Evolutionary conservation across 2,329 filamentous ascomycete species (phyloP), one percentile per base, ranked within the genome.

Genomic region (Achaetomium macrosporum): DNA sequence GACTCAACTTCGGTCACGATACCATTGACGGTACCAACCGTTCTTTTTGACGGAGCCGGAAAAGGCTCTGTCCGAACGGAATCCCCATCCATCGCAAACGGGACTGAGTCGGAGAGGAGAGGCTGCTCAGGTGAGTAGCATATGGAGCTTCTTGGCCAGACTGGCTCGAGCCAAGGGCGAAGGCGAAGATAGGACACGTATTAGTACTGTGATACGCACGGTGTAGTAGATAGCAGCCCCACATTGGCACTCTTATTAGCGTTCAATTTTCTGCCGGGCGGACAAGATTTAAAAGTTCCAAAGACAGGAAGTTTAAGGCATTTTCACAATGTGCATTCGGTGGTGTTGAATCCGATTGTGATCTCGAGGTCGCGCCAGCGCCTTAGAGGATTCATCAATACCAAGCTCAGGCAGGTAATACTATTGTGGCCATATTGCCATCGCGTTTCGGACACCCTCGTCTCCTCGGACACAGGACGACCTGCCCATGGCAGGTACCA

Each of bases 1-100:
- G 78, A 78, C 37, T 82, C 84, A 33, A 88, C 84, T 59, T 90
- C 83, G 1, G 93, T 97, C 35, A 77, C 69, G 19, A 85, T 69
- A 30, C 82, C 83, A 57, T 85, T 82, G 56, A 96, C 81, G 3
- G 75, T 66, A 2, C 85, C 84, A 1, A 76, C 75, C 13, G 75
- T 76, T 56, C 76, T 75, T 47, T 78, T 83, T 2, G 81, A 84
- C 11, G 73, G 71, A 3, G 84, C 86, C 15, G 88, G 88, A 63
- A 88, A 96, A 0, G 80, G 72, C n/a, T 81, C 76, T 42, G 72
- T 66, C 37, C 70, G 68, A 13, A 80, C 64, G 29, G 60, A 65
- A 17, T 62, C 61, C 17, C 45, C 57, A 42, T 54, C 31, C 57
- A 59, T 59, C 13, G 17, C 51, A 17, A 42, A 20, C 13, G 35